phyloP scores from a whole-genome alignment of 208 protist genomes.

The Trypanosoma theileri region DNA sequence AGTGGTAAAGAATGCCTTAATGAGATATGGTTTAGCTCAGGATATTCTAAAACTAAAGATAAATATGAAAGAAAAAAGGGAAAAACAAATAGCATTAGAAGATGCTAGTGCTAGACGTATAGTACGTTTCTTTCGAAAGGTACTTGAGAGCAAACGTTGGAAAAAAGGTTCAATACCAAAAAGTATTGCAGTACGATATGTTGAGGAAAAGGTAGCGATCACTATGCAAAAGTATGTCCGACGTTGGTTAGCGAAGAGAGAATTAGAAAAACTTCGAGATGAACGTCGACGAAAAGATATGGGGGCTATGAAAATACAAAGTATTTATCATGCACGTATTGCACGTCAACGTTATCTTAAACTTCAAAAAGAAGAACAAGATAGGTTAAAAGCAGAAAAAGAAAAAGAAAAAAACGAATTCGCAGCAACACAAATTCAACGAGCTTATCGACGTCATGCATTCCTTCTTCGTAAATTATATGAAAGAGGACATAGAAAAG shows the following conservation, averaged over 20 bases:
- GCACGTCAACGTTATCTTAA: constrained; percentile 25
- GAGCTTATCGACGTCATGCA: constrained; percentile 65
- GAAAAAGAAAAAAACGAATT: constrained; percentile 33
- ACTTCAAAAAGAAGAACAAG: constrained; percentile 12
- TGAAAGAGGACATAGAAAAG: constrained; percentile 36
- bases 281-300: constrained; percentile 33
- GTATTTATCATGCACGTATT: constrained; percentile 39
- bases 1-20: constrained; percentile 49
- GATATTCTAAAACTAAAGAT: constrained; percentile 54
- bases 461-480: constrained; percentile 39
- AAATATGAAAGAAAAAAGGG: constrained; percentile 31
- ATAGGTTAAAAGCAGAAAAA: constrained; percentile 7
- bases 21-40: constrained; percentile 57
- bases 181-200: constrained; percentile 16
- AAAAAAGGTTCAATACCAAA: constrained; percentile 20
- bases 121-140: constrained; percentile 55
- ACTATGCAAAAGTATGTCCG: constrained; percentile 69
- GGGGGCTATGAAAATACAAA: constrained; percentile 48
- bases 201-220: constrained; percentile 40
- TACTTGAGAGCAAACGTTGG: constrained; percentile 23
- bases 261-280: constrained; percentile 32
- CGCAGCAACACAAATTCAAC: constrained; percentile 69
- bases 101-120: constrained; percentile 59
- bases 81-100: constrained; percentile 31
- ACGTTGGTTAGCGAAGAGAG: constrained; percentile 59